Base-by-base conservation (phyloP, 2,329 filamentous ascomycete genomes). In the Knoxdaviesia proteae region DNA sequence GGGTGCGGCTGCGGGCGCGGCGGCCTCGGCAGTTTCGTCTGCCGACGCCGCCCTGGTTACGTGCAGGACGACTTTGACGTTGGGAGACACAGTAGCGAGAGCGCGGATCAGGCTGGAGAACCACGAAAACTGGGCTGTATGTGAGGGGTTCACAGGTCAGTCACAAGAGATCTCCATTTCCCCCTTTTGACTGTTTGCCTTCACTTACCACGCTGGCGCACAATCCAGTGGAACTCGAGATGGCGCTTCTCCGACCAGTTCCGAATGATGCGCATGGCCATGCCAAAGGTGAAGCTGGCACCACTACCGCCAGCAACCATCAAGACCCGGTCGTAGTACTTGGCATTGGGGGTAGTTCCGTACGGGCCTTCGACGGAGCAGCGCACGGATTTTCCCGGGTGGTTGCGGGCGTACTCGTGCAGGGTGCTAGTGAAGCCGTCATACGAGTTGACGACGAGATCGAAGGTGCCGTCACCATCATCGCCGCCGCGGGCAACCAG, bases 241-340 rank as follows among this genome's bases (percentile, higher is more conserved):
- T 51, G 33, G 34, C 38, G 33, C 11, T 39, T 35, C 6, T 42
- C 39, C 11, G 42, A 31, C 38, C 42, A 34, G 29, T 29, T 53
- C 40, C 50, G 54, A 8, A 64, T 50, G 42, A 63, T 52, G 45
- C 54, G 52, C 36, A 62, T 54, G 5, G 58, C 58, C 29, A 55
- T 56, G 38, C 63, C 62, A 38, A 62, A 56, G 5, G 61, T 61
- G 51, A 77, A 78, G 32, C 67, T 74, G 2, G 69, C 73, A 2
- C 74, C 74, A 41, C 69, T 71, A 5, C 74, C 74, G 8, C 73
- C 74, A 4, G 71, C 69, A 35, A 77, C 60, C 36, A 77, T 56
- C n/a, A 77, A 57, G 6, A 74, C 59, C 47, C 67, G 69, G 51
- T 76, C 68, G 46, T 63, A 70, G 9, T 61, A 55, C 42, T 62